Conservation (phyloP, 2,329 filamentous ascomycete genomes). For the Exophiala calicioides region DNA sequence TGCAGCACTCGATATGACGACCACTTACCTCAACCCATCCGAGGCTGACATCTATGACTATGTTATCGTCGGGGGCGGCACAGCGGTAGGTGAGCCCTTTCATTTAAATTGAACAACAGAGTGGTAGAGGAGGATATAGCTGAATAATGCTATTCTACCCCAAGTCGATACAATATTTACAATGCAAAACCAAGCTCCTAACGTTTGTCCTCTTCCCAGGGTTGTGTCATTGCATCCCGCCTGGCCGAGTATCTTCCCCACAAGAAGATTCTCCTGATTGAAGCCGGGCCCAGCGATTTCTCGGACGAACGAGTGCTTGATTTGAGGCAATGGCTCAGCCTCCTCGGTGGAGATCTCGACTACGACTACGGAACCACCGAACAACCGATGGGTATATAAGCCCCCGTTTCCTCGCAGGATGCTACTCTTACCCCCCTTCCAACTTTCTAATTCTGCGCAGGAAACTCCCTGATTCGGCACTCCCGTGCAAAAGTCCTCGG, state of each 20-base stretch:
- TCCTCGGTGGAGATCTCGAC: slow-evolving; percentile 84
- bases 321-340: slow-evolving; percentile 80
- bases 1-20: slow-evolving; percentile 67
- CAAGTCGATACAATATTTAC: neutral
- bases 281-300: slow-evolving; percentile 86
- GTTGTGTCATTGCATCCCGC: slow-evolving; percentile 79
- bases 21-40: slow-evolving; percentile 63
- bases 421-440: neutral
- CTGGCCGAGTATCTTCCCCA: slow-evolving; percentile 80
- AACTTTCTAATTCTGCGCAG: slow-evolving; percentile 43
- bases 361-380: slow-evolving; percentile 89
- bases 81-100: slow-evolving; percentile 53
- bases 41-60: slow-evolving; percentile 75
- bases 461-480: slow-evolving; percentile 89
- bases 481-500: slow-evolving; percentile 90
- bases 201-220: slow-evolving; percentile 37
- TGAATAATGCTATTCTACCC: no score
- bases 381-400: slow-evolving; percentile 73
- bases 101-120: no score
- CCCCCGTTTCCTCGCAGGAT: no score
- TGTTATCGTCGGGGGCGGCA: slow-evolving; percentile 81
- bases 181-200: slow-evolving; percentile 7
- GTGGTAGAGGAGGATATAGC: neutral
- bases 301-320: slow-evolving; percentile 84
- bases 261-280: slow-evolving; percentile 78